Base-by-base conservation (phyloP, 2,329 filamentous ascomycete genomes). In the Paradendryphiella salina region DNA sequence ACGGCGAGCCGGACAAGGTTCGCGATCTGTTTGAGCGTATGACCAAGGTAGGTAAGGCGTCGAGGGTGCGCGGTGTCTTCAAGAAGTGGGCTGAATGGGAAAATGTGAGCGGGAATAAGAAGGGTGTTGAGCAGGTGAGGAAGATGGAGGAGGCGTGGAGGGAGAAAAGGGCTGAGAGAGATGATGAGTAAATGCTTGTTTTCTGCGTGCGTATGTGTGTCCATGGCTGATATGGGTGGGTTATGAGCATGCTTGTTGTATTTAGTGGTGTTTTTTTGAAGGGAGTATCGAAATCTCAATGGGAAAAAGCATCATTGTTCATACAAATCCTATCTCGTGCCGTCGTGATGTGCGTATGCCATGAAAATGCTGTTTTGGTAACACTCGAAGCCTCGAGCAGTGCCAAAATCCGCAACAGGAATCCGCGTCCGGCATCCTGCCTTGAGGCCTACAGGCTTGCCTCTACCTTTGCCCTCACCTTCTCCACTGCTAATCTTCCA, bases 61-160 rank as follows among this genome's bases (percentile, higher is more conserved):
- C 89, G 70, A 84, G 91, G 69, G 91, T 91, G 13, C 86, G 87
- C 76, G 87, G 85, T 68, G 89, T 96, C 79, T 99, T 97, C 76
- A 90, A 90, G 77, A 83, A 89, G 62, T 99, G 94, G 94, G 83
- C 88, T 50, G 84, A 88, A 61, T 97, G 90, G 83, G 94, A 99
- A 78, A 85, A 87, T 75, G 70, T 72, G 38, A 65, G 83, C 51
- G 90, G 89, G 1, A 84, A 86, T 67, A 77, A 80, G 56, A 89
- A 89, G 79, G 83, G 81, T 61, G 79, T 84, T 40, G 87, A 90
- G 69, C 82, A 80, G 61, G 89, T 91, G 38, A 85, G 84, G 69
- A 85, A 82, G 14, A 80, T 85, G 71, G 89, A 89, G 43, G 81
- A 80, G 65, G 85, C 87, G 67, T 93, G 86, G 81, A 85, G 86